Conservation (phyloP, 139 green algal species). For the Chlamydomonas sp. region DNA sequence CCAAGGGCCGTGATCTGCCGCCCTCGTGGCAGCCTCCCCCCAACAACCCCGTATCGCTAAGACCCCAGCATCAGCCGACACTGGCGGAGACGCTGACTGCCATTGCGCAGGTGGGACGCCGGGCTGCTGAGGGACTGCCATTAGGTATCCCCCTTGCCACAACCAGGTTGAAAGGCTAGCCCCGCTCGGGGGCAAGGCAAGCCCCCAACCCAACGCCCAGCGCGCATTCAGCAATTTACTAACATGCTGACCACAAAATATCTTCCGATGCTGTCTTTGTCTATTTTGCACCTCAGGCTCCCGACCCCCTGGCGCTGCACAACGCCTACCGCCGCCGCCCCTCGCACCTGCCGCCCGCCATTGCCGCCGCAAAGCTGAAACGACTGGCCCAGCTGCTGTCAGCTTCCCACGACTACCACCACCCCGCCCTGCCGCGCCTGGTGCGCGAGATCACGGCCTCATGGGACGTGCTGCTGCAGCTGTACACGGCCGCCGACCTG, state of each 20-base stretch:
- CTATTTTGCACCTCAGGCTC: neutral
- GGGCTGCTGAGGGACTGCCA: too few relatives aligned
- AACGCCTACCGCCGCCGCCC: neutral
- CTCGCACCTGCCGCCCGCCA: neutral
- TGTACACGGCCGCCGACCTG: neutral
- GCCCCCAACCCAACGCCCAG: neutral
- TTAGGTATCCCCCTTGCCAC: neutral
- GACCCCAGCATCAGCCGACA: neutral
- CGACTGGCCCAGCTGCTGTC: slow-evolving; percentile 9
- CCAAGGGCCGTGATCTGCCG: neutral
- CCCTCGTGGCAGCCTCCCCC: slow-evolving; percentile 1
- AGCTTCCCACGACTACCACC: neutral
- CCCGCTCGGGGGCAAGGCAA: too few relatives aligned
- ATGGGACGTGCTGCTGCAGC: slow-evolving; percentile 17
- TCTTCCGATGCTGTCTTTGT: too few relatives aligned
- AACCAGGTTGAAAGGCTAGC: neutral
- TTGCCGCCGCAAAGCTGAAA: slow-evolving; percentile 14
- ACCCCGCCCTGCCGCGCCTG: neutral
- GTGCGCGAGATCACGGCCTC: neutral
- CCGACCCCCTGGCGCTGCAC: neutral
- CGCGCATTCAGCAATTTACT: neutral
- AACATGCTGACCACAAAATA: neutral
- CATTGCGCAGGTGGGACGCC: neutral
- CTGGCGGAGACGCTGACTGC: neutral
- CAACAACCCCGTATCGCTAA: slow-evolving; percentile 5